Evolutionary conservation across 2,329 filamentous ascomycete genomes (phyloP).

Genomic region (Xylaria digitata): DNA sequence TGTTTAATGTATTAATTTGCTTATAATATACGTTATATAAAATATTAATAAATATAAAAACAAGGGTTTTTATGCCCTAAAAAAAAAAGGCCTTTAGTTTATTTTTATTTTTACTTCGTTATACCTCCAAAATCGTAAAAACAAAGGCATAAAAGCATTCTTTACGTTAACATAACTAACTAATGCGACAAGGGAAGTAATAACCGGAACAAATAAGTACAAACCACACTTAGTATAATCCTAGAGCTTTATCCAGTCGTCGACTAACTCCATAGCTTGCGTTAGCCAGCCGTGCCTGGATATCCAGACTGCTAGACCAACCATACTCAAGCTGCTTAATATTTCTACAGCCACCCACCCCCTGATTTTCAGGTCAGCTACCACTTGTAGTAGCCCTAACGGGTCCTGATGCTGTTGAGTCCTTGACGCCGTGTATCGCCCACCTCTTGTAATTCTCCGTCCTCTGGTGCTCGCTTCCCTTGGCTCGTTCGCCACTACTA

Average conservation of each 20-base stretch:
- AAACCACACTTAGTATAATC: constrained; percentile 32
- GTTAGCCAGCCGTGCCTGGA: constrained; percentile 53
- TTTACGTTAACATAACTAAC: no score
- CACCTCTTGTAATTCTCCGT: constrained; percentile 35
- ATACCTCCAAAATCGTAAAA: no score
- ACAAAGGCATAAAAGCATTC: no score
- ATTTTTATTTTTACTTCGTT: no score
- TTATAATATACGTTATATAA: no score
- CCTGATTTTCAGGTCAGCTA: constrained; percentile 71
- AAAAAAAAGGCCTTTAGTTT: no score
- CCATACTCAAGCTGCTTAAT: constrained; percentile 76
- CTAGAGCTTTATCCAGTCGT: constrained; percentile 49
- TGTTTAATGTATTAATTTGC: no score
- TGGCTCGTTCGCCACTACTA: constrained; percentile 63
- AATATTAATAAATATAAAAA: no score
- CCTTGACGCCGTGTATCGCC: constrained; percentile 33
- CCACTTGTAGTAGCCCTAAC: constrained; percentile 78
- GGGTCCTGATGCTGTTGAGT: constrained; percentile 72
- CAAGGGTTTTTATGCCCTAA: no score
- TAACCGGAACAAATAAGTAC: not conserved
- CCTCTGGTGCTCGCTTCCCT: constrained; percentile 46
- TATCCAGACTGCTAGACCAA: constrained; percentile 77
- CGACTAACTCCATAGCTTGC: constrained; percentile 44
- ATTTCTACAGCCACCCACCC: constrained; percentile 78
- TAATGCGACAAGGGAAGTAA: no score